Evolutionary conservation across 2,329 filamentous ascomycete genomes (phyloP).

Genomic region (Tolypocladium sp.): DNA sequence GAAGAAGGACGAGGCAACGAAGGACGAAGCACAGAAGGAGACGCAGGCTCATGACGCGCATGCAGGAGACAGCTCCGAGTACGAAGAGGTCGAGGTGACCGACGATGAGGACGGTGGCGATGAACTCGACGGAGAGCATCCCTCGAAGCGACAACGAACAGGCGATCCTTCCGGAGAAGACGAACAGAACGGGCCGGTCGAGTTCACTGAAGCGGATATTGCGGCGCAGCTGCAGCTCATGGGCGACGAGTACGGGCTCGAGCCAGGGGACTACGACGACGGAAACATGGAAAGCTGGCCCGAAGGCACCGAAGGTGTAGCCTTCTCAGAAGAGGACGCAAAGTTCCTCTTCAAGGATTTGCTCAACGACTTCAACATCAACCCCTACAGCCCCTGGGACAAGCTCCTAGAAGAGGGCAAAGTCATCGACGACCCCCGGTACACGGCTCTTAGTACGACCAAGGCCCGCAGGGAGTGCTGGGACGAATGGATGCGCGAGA

Average conservation of each 20-base stretch:
- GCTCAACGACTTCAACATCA: constrained; percentile 72
- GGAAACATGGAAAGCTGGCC: constrained; percentile 53
- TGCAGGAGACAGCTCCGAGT: constrained; percentile 55
- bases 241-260: constrained; percentile 75
- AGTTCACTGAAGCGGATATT: constrained; percentile 92
- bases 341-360: constrained; percentile 75
- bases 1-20: background rate
- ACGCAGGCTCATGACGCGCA: constrained; percentile 19
- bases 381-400: constrained; percentile 87
- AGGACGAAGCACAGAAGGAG: background rate
- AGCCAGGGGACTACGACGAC: constrained; percentile 67
- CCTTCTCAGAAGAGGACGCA: constrained; percentile 67
- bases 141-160: constrained; percentile 56
- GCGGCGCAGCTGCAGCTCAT: constrained; percentile 85
- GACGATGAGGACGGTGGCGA: constrained; percentile 39
- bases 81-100: constrained; percentile 61
- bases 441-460: constrained; percentile 75
- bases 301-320: constrained; percentile 61
- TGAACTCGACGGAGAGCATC: constrained; percentile 25
- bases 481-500: constrained; percentile 73
- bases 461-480: constrained; percentile 74
- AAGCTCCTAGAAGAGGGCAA: constrained; percentile 74
- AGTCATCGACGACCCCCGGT: constrained; percentile 77
- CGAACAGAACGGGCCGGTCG: constrained; percentile 46
- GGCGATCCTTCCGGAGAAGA: constrained; percentile 40